Base-by-base conservation (phyloP, 306 rosid genomes). In the Bauhinia variegata region DNA sequence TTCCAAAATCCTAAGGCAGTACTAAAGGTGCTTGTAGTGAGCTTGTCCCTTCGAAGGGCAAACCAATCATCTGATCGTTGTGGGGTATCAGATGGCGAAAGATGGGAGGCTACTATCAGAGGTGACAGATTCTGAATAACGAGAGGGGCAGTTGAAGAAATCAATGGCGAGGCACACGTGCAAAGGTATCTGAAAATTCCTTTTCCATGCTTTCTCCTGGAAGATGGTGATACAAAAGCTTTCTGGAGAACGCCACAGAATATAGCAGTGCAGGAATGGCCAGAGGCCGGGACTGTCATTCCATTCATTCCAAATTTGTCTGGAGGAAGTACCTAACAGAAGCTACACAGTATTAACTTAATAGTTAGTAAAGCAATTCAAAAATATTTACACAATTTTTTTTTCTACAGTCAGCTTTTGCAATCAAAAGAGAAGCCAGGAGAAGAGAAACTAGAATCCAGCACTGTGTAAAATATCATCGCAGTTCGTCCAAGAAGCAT, bases 31-130 rank as follows among this genome's bases (percentile, higher is more conserved):
- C 97, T 88, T 6, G 97, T 88, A 14, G 97, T 95, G 37, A 95
- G 88, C 77, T 60, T 95, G 79, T 95, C 88, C 86, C 53, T 85
- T n/a, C 99, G 95, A 47, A 90, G 88, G 23, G 99, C 96, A 49
- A 93, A 93, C 97, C 99, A 93, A 76, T 95, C 99, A 0, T 88
- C 92, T 2, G 99, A 95, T 2, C 90, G 87, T 50, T 95, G 99
- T 11, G 95, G 85, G 66, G 88, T 78, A 41, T 86, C 80, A 1
- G 86, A 79, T 0, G 46, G 82, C 0, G 74, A 72, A 67, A 75
- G 43, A 1, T 55, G 66, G 54, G 95, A 80, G 54, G 84, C 83
- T 49, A 83, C 36, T 34, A 76, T 83, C 1, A 77, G 38, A 16
- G 79, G 68, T 4, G 95, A 70, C 10, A 89, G 80, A 5, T 86